phyloP scores from a whole-genome alignment of 2,329 filamentous ascomycete genomes.

The Aspergillus sojae region DNA sequence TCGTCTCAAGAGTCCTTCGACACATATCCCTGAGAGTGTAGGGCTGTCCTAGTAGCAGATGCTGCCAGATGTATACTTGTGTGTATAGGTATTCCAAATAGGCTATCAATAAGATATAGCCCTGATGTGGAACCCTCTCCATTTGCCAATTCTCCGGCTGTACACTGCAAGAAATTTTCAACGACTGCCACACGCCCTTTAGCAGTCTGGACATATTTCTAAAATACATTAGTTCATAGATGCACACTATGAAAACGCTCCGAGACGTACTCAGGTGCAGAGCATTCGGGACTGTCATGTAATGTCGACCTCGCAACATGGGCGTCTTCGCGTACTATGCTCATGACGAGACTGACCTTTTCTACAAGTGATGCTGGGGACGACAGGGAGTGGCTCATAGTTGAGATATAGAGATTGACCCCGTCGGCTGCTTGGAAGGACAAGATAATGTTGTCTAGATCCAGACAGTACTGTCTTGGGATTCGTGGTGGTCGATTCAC shows the following conservation, averaged over 20 bases:
- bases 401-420: not conserved
- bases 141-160: not conserved
- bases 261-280: not conserved
- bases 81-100: not conserved
- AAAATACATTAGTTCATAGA: not conserved
- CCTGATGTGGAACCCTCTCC: not conserved
- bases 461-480: not conserved
- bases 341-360: not conserved
- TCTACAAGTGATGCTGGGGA: not conserved
- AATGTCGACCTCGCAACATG: not conserved
- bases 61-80: not conserved
- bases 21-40: not conserved
- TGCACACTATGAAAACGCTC: not conserved
- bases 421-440: not conserved
- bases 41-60: not conserved
- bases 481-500: not conserved
- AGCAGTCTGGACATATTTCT: not conserved
- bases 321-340: not conserved
- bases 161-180: not conserved
- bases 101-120: not conserved
- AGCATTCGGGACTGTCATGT: not conserved
- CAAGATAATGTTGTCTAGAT: not conserved
- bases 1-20: not conserved
- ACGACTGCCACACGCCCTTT: not conserved
- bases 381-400: not conserved